Percentiles rank a stretch among this genome's conserved stretches.
phyloP scores from a whole-genome alignment of 106 monocot genomes.

The Platanthera guangdongensis region DNA sequence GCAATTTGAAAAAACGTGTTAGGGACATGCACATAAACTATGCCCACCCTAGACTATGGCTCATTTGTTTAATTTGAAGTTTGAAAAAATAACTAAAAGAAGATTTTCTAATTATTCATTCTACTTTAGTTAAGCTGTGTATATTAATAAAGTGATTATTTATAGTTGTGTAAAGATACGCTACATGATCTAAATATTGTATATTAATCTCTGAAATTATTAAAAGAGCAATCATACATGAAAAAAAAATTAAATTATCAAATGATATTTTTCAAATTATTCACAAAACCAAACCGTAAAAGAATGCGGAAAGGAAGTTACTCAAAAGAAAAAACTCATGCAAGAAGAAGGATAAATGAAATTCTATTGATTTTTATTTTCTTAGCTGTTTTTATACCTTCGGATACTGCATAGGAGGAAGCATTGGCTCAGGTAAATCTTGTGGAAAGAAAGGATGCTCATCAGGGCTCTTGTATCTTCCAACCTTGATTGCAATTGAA shows the following conservation, averaged over 20 bases:
- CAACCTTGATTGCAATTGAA: slow-evolving; percentile 41
- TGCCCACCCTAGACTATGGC: background rate
- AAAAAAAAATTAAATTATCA: background rate
- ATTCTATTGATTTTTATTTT: background rate
- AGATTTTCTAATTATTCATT: background rate
- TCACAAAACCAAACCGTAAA: background rate
- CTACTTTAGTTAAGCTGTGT: background rate
- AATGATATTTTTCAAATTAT: background rate
- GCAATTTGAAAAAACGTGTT: too few relatives aligned
- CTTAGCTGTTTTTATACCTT: slow-evolving; percentile 29
- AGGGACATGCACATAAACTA: too few relatives aligned
- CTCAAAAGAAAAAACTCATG: background rate
- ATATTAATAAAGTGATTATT: background rate
- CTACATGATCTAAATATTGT: background rate
- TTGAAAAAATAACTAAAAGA: background rate
- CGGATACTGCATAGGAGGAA: slow-evolving; percentile 88
- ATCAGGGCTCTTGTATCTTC: slow-evolving; percentile 93
- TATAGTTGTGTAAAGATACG: background rate
- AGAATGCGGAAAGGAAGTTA: background rate
- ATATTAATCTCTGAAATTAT: background rate
- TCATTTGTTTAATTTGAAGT: background rate
- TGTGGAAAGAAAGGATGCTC: slow-evolving; percentile 92
- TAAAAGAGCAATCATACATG: background rate
- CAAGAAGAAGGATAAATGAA: background rate
- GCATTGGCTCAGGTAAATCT: slow-evolving; percentile 60